Conservation (phyloP, 208 protist species). For the Crithidia thermophila region DNA sequence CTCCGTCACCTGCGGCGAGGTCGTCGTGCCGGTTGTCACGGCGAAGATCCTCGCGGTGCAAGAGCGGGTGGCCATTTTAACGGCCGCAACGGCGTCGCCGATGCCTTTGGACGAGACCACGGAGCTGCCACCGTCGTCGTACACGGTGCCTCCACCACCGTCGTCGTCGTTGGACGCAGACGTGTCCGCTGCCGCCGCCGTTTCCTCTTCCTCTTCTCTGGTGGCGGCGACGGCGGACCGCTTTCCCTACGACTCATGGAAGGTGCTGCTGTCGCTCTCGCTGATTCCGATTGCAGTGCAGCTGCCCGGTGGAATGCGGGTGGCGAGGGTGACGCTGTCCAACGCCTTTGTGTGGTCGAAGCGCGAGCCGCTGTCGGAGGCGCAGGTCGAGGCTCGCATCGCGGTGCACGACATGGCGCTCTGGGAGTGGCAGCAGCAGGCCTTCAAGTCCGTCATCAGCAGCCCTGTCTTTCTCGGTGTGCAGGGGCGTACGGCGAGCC, state of each 20-base stretch:
- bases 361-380: conserved; percentile 28
- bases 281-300: conserved; percentile 50
- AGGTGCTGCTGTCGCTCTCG: conserved; percentile 51
- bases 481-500: conserved; percentile 30
- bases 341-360: conserved; percentile 60
- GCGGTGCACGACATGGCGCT: conserved; percentile 51
- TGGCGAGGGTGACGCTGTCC: conserved; percentile 46
- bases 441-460: conserved; percentile 36
- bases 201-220: background rate
- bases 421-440: conserved; percentile 49
- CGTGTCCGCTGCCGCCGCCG: too few species aligned
- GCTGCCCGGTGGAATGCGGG: conserved; percentile 37
- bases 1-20: conserved; percentile 34
- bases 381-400: conserved; percentile 49
- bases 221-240: background rate
- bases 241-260: conserved; percentile 51
- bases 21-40: conserved; percentile 26
- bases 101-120: background rate
- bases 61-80: conserved; percentile 29
- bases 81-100: conserved; percentile 1
- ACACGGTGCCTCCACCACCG: conserved; percentile 20
- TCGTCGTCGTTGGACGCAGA: background rate
- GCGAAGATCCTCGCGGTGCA: conserved; percentile 16
- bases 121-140: background rate
- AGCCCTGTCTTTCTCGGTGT: conserved; percentile 41